Conservation (phyloP, 805 yeast species). For the Saccharomyces paradoxus region DNA sequence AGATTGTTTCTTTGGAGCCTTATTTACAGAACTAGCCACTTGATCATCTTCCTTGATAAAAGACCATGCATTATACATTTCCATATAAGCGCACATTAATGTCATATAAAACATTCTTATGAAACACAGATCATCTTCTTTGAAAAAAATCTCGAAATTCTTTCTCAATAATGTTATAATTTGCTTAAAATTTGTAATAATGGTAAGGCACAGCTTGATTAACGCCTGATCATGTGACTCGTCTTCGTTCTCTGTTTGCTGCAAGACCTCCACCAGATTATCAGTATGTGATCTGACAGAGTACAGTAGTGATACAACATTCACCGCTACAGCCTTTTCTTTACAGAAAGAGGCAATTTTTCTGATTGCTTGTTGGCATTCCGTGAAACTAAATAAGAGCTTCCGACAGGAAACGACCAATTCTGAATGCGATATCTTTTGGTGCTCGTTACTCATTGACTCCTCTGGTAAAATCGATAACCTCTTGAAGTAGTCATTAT, state of each 20-base stretch:
- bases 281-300: slow-evolving; percentile 49
- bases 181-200: slow-evolving; percentile 42
- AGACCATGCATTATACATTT: slow-evolving; percentile 58
- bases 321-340: slow-evolving; percentile 46
- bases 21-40: neutral
- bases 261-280: slow-evolving; percentile 48
- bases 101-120: slow-evolving; percentile 56
- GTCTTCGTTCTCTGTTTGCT: slow-evolving; percentile 40
- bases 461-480: slow-evolving; percentile 56
- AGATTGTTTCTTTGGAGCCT: neutral
- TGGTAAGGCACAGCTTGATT: slow-evolving; percentile 31
- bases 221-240: slow-evolving; percentile 31
- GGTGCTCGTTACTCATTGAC: slow-evolving; percentile 17
- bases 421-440: slow-evolving; percentile 26
- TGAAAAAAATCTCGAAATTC: slow-evolving; percentile 42
- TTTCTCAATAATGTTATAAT: slow-evolving; percentile 36
- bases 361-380: slow-evolving; percentile 52
- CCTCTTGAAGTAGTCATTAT: slow-evolving; percentile 58
- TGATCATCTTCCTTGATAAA: slow-evolving; percentile 16
- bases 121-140: slow-evolving; percentile 53
- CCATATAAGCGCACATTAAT: slow-evolving; percentile 55
- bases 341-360: slow-evolving; percentile 50
- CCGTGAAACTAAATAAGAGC: slow-evolving; percentile 53
- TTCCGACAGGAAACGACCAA: slow-evolving; percentile 42
- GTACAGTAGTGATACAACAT: slow-evolving; percentile 44